Evolutionary conservation across 257 asterid genomes (phyloP).

Genomic region (Perilla frutescens): DNA sequence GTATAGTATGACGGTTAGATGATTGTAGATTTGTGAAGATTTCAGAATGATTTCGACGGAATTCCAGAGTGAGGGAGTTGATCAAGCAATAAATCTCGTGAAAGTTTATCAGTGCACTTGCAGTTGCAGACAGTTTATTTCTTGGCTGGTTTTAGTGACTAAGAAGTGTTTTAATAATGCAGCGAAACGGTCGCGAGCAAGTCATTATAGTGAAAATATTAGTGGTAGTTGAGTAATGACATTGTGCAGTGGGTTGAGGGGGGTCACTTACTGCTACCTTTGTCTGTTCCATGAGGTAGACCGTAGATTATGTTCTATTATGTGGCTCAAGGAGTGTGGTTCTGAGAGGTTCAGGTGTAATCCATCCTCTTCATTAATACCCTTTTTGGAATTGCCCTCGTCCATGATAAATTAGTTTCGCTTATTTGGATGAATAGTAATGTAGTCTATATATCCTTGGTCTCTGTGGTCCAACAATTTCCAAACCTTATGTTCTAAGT

Average conservation of each 20-base stretch:
- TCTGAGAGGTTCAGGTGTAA: background rate
- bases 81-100: background rate
- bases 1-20: conserved; percentile 4
- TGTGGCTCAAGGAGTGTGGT: conserved; percentile 20
- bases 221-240: conserved; percentile 23
- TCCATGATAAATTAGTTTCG: conserved; percentile 16
- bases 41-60: background rate
- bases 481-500: too few species aligned
- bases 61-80: conserved; percentile 17
- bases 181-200: conserved; percentile 7
- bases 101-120: conserved; percentile 3
- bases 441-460: background rate
- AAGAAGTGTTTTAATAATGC: background rate
- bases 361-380: background rate
- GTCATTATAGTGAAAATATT: background rate
- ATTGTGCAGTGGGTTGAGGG: conserved; percentile 13
- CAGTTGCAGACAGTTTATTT: conserved; percentile 9
- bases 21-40: conserved; percentile 10
- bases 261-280: background rate
- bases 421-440: background rate
- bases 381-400: background rate
- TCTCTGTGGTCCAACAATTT: background rate
- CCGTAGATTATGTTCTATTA: conserved; percentile 10
- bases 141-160: conserved; percentile 4
- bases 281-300: background rate